phyloP scores from a whole-genome alignment of 2,329 filamentous ascomycete species.

The Stemphylium lycopersici region DNA sequence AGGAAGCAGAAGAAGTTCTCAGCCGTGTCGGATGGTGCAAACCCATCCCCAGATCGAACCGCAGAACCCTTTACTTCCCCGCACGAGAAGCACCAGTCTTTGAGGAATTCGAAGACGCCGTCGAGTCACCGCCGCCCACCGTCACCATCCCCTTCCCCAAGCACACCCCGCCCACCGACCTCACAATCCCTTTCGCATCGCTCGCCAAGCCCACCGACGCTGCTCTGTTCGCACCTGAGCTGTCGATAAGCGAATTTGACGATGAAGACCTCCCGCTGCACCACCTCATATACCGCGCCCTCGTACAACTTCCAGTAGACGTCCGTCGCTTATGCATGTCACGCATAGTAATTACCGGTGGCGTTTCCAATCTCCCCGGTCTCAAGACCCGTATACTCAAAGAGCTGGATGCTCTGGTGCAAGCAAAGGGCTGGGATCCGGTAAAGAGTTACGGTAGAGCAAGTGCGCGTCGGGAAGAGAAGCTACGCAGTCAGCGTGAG shows the following conservation, averaged over 20 bases:
- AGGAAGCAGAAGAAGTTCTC: slow-evolving; percentile 81
- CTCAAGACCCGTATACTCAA: slow-evolving; percentile 77
- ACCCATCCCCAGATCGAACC: slow-evolving; percentile 35
- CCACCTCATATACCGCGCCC: slow-evolving; percentile 73
- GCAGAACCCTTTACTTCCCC: slow-evolving; percentile 41
- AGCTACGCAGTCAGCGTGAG: slow-evolving; percentile 32
- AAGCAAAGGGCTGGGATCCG: slow-evolving; percentile 75
- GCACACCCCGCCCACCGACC: slow-evolving; percentile 52
- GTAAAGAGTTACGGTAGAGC: slow-evolving; percentile 73
- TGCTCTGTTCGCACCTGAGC: slow-evolving; percentile 70
- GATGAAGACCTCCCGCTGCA: slow-evolving; percentile 86
- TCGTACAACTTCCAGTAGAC: slow-evolving; percentile 80
- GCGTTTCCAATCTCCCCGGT: slow-evolving; percentile 78
- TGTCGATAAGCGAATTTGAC: slow-evolving; percentile 68
- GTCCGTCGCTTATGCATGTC: slow-evolving; percentile 85
- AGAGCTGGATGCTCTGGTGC: slow-evolving; percentile 72
- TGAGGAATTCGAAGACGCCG: slow-evolving; percentile 53
- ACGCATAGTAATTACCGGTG: slow-evolving; percentile 84
- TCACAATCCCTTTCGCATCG: slow-evolving; percentile 71
- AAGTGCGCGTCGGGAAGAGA: slow-evolving; percentile 40
- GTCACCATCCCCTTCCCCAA: slow-evolving; percentile 44
- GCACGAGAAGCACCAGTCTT: slow-evolving; percentile 46
- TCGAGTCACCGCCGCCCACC: slow-evolving; percentile 41
- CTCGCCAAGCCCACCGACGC: slow-evolving; percentile 77
- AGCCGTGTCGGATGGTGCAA: slow-evolving; percentile 79